Evolutionary conservation across 2,329 filamentous ascomycete species (phyloP).

Genomic region (Chalara sp.): DNA sequence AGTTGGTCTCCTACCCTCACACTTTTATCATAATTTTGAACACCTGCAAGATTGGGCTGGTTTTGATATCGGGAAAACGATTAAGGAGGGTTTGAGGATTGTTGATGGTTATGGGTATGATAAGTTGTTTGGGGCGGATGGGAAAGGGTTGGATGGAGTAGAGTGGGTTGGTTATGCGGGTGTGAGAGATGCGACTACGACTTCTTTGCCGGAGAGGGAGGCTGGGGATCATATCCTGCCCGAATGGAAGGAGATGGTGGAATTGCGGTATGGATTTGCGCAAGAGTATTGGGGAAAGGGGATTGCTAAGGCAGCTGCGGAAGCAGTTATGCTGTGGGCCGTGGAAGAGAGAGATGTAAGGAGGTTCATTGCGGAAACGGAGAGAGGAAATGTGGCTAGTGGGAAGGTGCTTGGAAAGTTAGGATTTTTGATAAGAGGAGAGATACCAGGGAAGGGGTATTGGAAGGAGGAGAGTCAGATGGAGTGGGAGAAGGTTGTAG

Average conservation of each 20-base stretch:
- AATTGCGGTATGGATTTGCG: slow-evolving; percentile 21
- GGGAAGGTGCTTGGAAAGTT: slow-evolving; percentile 18
- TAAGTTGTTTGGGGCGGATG: not conserved
- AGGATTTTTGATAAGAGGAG: slow-evolving; percentile 11
- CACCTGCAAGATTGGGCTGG: not conserved
- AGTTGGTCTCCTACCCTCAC: not conserved
- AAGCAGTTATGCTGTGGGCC: slow-evolving; percentile 20
- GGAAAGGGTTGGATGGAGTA: not conserved
- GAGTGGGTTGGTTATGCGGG: not conserved
- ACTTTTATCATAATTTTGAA: not conserved
- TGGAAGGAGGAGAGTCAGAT: no score
- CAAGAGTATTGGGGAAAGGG: slow-evolving; percentile 19
- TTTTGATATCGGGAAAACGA: not conserved
- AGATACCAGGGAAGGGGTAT: no score
- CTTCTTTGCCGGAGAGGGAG: not conserved
- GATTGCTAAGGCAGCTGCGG: slow-evolving; percentile 17
- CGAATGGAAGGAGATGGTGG: slow-evolving; percentile 19
- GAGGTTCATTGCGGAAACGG: slow-evolving; percentile 20
- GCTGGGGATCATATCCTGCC: not conserved
- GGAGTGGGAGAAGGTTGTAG: no score
- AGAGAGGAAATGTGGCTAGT: slow-evolving; percentile 19
- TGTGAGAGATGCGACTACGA: not conserved
- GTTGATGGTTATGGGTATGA: slow-evolving; percentile 3
- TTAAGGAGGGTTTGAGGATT: not conserved
- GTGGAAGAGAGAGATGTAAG: slow-evolving; percentile 14